A percentile compares a stretch with the other conserved stretches of the same genome.
These are phyloP conservation scores for Phytopythium mirpurense DNA, from an alignment of 352 stramenopile genomes.

Conservation along the genomic window DNA sequence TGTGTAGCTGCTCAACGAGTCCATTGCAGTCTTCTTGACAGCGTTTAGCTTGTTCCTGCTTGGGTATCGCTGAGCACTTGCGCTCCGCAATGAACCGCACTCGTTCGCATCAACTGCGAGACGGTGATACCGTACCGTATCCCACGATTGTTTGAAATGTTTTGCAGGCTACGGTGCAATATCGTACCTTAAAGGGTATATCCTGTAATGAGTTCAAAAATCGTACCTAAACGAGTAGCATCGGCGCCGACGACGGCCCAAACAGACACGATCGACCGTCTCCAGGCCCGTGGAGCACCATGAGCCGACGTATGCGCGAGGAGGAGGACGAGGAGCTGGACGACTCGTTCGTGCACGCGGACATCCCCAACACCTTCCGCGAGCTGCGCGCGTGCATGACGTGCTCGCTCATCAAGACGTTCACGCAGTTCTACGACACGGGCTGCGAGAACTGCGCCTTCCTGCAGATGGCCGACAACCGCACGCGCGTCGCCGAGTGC, in stretches of 20 bases:
- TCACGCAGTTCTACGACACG: slow-evolving; percentile 89
- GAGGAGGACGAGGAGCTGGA: slow-evolving; percentile 83
- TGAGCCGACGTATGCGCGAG: slow-evolving; percentile 52
- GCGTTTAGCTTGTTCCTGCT: slow-evolving; percentile 65
- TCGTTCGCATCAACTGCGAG: too few species aligned
- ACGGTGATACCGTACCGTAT: too few species aligned
- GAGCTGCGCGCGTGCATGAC: slow-evolving; percentile 87
- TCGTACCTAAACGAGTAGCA: neutral
- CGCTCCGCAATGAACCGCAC: slow-evolving; percentile 66
- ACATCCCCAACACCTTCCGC: slow-evolving; percentile 87
- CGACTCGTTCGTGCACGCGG: slow-evolving; percentile 70
- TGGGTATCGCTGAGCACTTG: slow-evolving; percentile 58
- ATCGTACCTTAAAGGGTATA: neutral
- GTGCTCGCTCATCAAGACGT: slow-evolving; percentile 87
- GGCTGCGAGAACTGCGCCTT: slow-evolving; percentile 88
- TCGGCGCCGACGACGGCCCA: neutral
- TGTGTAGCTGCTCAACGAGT: too few species aligned
- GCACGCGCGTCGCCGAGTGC: slow-evolving; percentile 83
- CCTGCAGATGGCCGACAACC: slow-evolving; percentile 88
- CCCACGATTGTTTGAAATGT: too few species aligned
- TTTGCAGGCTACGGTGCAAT: too few species aligned
- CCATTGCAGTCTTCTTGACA: slow-evolving; percentile 38
- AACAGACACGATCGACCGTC: neutral
- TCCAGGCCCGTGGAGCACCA: slow-evolving; percentile 1
- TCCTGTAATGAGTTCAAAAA: too few species aligned